phyloP scores from a whole-genome alignment of 257 asterid species.

The Gardenia jasminoides region DNA sequence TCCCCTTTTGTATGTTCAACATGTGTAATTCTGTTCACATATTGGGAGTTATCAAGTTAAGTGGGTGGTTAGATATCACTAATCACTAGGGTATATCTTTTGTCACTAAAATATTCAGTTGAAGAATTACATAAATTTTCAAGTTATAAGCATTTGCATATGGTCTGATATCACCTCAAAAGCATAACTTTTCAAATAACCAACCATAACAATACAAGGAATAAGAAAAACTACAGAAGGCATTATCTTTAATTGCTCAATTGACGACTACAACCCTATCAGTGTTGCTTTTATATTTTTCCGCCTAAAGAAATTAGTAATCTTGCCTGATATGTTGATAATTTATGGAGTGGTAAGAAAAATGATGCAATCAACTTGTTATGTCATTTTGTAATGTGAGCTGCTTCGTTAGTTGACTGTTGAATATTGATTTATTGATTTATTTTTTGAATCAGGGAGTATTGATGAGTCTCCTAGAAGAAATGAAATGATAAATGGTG shows the following conservation, averaged over 20 bases:
- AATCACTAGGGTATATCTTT: neutral
- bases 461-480: conserved; percentile 34
- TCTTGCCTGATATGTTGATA: neutral
- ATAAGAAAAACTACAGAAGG: neutral
- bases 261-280: neutral
- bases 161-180: neutral
- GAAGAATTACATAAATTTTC: neutral
- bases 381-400: neutral
- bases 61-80: neutral
- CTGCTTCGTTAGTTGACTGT: neutral
- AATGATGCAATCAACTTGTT: neutral
- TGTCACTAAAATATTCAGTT: neutral
- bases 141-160: neutral
- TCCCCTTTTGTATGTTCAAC: neutral
- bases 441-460: conserved; percentile 33
- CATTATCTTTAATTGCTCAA: neutral
- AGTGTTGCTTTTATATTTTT: neutral
- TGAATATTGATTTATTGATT: neutral
- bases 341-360: neutral
- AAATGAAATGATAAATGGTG: conserved; percentile 23
- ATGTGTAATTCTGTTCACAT: neutral
- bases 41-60: neutral
- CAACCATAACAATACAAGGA: neutral
- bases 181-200: neutral
- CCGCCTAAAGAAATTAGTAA: neutral